A percentile compares a stretch with the other conserved stretches of the same genome.
Conservation (phyloP, 192 early-diverging fungal genomes). For the Chytriomyces sp. region DNA sequence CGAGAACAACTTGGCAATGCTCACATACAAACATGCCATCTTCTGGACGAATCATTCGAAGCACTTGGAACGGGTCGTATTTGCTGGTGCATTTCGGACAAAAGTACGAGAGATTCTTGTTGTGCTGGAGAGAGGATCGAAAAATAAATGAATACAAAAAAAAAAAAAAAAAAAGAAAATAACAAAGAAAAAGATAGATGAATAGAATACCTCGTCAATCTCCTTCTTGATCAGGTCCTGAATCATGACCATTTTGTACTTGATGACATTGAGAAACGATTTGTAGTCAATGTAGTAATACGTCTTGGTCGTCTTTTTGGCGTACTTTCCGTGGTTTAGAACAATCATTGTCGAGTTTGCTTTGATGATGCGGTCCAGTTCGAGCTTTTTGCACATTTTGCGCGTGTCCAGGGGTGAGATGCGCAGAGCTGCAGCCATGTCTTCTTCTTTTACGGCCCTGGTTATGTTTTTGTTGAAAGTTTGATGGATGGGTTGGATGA, state of each 20-base stretch:
- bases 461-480: background rate
- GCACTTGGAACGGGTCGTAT: conserved; percentile 12
- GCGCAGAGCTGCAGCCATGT: conserved; percentile 69
- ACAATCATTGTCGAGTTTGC: background rate
- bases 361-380: conserved; percentile 78
- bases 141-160: conserved; percentile 20
- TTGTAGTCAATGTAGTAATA: conserved; percentile 90
- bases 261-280: conserved; percentile 90
- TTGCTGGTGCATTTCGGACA: conserved; percentile 36
- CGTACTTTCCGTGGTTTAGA: conserved; percentile 32
- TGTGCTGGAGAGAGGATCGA: conserved; percentile 48
- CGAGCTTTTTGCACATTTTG: conserved; percentile 79
- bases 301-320: conserved; percentile 34
- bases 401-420: conserved; percentile 73
- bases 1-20: conserved; percentile 18
- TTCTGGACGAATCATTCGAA: background rate
- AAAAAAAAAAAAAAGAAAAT: too few species aligned
- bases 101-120: conserved; percentile 46
- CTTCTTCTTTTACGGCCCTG: conserved; percentile 61
- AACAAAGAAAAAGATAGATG: background rate
- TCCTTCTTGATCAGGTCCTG: conserved; percentile 50
- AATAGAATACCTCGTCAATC: conserved; percentile 43
- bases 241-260: conserved; percentile 89
- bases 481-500: background rate
- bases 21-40: conserved; percentile 36